Conservation (phyloP, 495 filamentous ascomycete genomes). For the Entonaema liquescens region DNA sequence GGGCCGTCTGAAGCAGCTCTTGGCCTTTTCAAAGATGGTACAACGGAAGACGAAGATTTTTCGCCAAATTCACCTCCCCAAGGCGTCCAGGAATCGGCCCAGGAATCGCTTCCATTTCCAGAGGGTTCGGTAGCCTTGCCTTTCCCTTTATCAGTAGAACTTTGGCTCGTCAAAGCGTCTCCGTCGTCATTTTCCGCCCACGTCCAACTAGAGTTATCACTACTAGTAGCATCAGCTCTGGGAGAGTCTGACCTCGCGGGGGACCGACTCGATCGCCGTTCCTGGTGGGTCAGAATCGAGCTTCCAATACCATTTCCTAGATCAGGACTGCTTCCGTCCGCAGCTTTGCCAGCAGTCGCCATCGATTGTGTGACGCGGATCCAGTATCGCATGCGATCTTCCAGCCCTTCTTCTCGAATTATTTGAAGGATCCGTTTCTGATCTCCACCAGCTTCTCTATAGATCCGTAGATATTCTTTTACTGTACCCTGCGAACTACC, state of each 20-base stretch:
- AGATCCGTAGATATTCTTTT: conserved; percentile 61
- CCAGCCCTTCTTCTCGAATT: conserved; percentile 67
- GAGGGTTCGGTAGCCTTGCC: conserved; percentile 21
- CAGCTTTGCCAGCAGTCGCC: conserved; percentile 11
- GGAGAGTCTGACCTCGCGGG: conserved; percentile 29
- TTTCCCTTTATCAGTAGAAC: conserved; percentile 46
- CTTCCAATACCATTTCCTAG: not conserved
- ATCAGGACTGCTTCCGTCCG: conserved; percentile 1
- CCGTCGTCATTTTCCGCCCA: conserved; percentile 48
- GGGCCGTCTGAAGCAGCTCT: conserved; percentile 61
- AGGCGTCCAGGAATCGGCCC: conserved; percentile 22
- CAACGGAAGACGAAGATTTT: conserved; percentile 12
- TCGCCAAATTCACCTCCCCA: conserved; percentile 39
- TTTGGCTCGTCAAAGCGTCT: conserved; percentile 24
- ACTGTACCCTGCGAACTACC: conserved; percentile 39
- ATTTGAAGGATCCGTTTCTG: conserved; percentile 67
- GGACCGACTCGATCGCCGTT: conserved; percentile 18
- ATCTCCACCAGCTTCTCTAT: conserved; percentile 63
- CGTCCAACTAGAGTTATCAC: conserved; percentile 46
- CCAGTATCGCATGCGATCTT: conserved; percentile 65
- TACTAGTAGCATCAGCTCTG: conserved; percentile 32
- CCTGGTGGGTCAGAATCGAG: not conserved
- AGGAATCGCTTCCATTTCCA: conserved; percentile 11
- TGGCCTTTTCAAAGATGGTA: conserved; percentile 22
- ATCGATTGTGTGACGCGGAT: conserved; percentile 49